A percentile compares a stretch with the other conserved stretches of the same genome.
Conservation (phyloP, 306 rosid species). For the Castanea mollissima region DNA sequence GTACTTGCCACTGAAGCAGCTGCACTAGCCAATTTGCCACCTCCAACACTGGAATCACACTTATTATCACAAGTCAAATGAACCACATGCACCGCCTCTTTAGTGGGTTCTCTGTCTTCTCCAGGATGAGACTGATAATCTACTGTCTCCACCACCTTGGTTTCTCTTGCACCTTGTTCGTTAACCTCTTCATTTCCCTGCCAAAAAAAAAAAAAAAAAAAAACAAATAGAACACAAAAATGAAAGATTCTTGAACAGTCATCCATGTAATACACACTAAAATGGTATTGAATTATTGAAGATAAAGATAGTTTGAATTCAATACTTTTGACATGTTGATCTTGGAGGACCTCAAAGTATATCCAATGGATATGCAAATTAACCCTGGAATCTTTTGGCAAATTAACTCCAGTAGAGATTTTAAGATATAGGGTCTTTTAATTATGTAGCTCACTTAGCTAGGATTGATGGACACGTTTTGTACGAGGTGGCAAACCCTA, state of each 20-base stretch:
- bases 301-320: not conserved
- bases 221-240: not conserved
- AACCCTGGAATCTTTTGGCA: not conserved
- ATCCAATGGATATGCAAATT: not conserved
- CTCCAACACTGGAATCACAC: not conserved
- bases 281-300: not conserved
- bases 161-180: conserved; percentile 22
- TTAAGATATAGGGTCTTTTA: not conserved
- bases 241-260: too few species aligned
- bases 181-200: conserved; percentile 33
- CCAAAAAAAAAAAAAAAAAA: too few species aligned
- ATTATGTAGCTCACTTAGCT: too few species aligned
- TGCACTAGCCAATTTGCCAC: conserved; percentile 21
- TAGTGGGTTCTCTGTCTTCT: conserved; percentile 11
- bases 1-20: conserved; percentile 13
- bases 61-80: conserved; percentile 32
- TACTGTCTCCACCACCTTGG: conserved; percentile 26
- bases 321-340: not conserved
- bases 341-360: not conserved
- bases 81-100: conserved; percentile 18
- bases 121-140: conserved; percentile 30
- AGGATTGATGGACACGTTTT: too few species aligned
- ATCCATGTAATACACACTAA: too few species aligned
- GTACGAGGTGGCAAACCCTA: too few species aligned
- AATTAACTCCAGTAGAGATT: not conserved